A percentile compares a stretch with the other conserved stretches of the same genome.
These are phyloP conservation scores for Termitomyces bulborhizus DNA, from an alignment of 768 basidiomycete genomes.

Conservation along the genomic window DNA sequence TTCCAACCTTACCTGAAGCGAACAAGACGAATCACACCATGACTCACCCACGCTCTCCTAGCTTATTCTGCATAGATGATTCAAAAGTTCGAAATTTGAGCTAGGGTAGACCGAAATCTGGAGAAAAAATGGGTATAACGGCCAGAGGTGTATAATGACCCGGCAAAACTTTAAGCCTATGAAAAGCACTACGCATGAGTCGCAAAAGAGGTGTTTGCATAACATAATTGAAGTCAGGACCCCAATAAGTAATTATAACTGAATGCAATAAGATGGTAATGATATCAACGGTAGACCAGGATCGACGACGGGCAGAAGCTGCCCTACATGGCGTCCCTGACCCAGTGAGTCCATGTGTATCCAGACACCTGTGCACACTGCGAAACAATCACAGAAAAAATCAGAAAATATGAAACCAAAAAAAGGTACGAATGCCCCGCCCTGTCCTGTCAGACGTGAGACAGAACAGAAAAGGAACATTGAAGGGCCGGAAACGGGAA, in stretches of 20 bases:
- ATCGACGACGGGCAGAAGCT: neutral
- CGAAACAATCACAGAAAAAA: neutral
- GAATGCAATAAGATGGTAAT: constrained; percentile 1
- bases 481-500: neutral
- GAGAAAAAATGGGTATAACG: constrained; percentile 5
- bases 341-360: neutral
- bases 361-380: neutral
- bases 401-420: neutral
- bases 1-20: neutral
- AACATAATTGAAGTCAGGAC: neutral
- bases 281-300: neutral
- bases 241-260: neutral
- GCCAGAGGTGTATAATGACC: neutral
- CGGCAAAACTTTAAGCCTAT: neutral
- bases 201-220: too few relatives aligned
- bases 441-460: neutral
- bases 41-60: neutral
- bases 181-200: too few relatives aligned
- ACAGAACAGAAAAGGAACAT: neutral
- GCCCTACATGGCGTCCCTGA: neutral
- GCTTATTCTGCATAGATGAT: neutral
- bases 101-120: neutral
- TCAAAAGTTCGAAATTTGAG: neutral
- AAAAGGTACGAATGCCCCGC: constrained; percentile 1
- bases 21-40: neutral